These are phyloP conservation scores for Penicillium aurantiogriseum DNA, from an alignment of 2,329 filamentous ascomycete species.

Conservation along the genomic window DNA sequence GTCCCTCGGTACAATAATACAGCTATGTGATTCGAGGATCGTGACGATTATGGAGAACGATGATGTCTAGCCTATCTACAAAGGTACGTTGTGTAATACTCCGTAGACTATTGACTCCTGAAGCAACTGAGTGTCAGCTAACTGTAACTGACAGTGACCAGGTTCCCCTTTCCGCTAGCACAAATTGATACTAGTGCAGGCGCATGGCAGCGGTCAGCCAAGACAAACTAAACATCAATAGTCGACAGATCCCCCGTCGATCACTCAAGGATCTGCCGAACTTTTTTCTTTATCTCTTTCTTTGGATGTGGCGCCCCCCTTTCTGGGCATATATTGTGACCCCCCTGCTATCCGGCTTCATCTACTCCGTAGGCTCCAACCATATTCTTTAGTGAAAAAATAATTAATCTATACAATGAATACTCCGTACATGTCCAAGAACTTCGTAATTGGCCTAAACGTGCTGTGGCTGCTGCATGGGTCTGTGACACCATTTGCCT, in stretches of 20 bases:
- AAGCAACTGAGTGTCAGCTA: slow-evolving; percentile 15
- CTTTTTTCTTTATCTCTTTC: slow-evolving; percentile 20
- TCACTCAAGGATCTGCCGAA: slow-evolving; percentile 34
- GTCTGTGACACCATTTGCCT: slow-evolving; percentile 8
- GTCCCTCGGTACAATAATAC: slow-evolving; percentile 3
- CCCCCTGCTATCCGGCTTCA: not conserved
- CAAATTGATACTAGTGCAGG: slow-evolving; percentile 8
- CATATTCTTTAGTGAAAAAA: not conserved
- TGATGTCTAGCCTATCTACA: slow-evolving; percentile 4
- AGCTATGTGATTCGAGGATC: slow-evolving; percentile 7
- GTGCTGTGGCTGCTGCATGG: too few relatives aligned
- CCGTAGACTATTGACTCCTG: slow-evolving; percentile 21
- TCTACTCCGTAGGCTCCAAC: slow-evolving; percentile 1
- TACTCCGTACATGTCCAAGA: too few relatives aligned
- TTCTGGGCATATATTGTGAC: not conserved
- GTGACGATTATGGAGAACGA: not conserved
- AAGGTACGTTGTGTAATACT: not conserved
- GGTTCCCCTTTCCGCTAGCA: slow-evolving; percentile 3
- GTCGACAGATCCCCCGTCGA: slow-evolving; percentile 40
- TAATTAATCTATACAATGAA: too few relatives aligned
- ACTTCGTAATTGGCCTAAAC: too few relatives aligned
- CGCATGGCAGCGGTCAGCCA: slow-evolving; percentile 31
- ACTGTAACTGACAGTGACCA: slow-evolving; percentile 7
- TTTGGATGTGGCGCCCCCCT: slow-evolving; percentile 8
- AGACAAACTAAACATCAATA: slow-evolving; percentile 40